Evolutionary conservation across 495 filamentous ascomycete genomes (phyloP), one percentile per base, ranked within the genome.

Genomic region (Lichenothelia convexa): DNA sequence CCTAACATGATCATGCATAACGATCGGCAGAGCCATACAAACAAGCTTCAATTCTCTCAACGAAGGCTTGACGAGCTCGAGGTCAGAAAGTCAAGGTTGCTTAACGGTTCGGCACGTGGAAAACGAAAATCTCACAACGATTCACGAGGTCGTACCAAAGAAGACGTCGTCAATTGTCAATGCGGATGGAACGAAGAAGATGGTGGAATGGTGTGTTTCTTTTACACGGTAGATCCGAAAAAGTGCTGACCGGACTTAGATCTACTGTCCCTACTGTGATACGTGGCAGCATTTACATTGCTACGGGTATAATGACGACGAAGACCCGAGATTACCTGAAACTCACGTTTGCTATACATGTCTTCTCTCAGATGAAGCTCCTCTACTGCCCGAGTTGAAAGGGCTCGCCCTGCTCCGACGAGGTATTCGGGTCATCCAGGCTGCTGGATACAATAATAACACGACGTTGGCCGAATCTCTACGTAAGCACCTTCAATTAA

Each of bases 321-420:
- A 46, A 22, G 55, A 58, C 35, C 38, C 43, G 13, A 50, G 47
- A 26, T 37, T 60, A 13, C 52, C 56, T 15, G 46, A 57, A 11
- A 37, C 53, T 18, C 63, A 70, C 42, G 48, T 54, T 30, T 70
- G 66, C 48, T 70, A 68, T 41, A 39, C 45, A 27, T 70, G 66
- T 42, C 42, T 70, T 2, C 50, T 68, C 11, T 46, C 55, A 37
- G 49, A 57, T 9, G 53, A 59, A 19, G n/a, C 30, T 11, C 22
- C 42, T 4, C 27, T 54, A 4, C 46, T 67, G 5, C 26, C 40
- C 20, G 42, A 60, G 17, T 40, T 67, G 44, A 44, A 47, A 18
- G 42, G 43, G 12, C 42, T 66, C 5, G 53, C 60, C 9, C 41
- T 55, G 11, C 27, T 52, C 21, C 41, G 65, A 37, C 41, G 53